Conservation (phyloP, 2,329 filamentous ascomycete species). For the Chaetomium globosum region DNA sequence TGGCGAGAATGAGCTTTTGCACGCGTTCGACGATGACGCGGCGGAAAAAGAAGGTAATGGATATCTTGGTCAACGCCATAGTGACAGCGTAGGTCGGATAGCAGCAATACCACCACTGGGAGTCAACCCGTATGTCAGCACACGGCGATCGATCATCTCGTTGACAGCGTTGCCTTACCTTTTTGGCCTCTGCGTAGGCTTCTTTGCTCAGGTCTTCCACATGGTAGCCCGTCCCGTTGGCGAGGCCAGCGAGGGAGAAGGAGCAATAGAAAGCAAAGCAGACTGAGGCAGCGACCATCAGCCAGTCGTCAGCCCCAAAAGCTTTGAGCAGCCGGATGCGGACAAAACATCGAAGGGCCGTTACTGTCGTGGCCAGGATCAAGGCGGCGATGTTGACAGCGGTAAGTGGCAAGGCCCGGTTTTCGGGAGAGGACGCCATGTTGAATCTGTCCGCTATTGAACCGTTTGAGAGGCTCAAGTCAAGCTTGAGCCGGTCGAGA, state of each 20-base stretch:
- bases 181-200: slow-evolving; percentile 41
- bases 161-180: slow-evolving; percentile 36
- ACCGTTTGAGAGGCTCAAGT: background rate
- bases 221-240: slow-evolving; percentile 48
- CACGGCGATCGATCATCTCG: background rate
- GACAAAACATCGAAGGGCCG: slow-evolving; percentile 43
- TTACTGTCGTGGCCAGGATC: slow-evolving; percentile 29
- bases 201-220: slow-evolving; percentile 38
- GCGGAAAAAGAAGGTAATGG: slow-evolving; percentile 49
- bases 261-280: slow-evolving; percentile 43
- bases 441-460: background rate
- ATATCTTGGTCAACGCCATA: slow-evolving; percentile 45
- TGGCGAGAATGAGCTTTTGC: slow-evolving; percentile 44
- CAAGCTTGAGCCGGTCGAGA: background rate
- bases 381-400: slow-evolving; percentile 41
- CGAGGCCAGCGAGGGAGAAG: slow-evolving; percentile 44
- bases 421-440: slow-evolving; percentile 10
- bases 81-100: slow-evolving; percentile 35
- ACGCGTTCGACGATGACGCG: slow-evolving; percentile 44
- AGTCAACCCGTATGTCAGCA: background rate
- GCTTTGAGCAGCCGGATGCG: slow-evolving; percentile 43
- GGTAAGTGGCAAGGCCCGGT: slow-evolving; percentile 31
- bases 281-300: slow-evolving; percentile 42
- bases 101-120: slow-evolving; percentile 34
- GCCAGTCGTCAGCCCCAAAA: slow-evolving; percentile 47